Percentiles rank a stretch among this genome's conserved stretches.
phyloP scores from a whole-genome alignment of 1,284 basidiomycete species.

The Ustilago loliicola region DNA sequence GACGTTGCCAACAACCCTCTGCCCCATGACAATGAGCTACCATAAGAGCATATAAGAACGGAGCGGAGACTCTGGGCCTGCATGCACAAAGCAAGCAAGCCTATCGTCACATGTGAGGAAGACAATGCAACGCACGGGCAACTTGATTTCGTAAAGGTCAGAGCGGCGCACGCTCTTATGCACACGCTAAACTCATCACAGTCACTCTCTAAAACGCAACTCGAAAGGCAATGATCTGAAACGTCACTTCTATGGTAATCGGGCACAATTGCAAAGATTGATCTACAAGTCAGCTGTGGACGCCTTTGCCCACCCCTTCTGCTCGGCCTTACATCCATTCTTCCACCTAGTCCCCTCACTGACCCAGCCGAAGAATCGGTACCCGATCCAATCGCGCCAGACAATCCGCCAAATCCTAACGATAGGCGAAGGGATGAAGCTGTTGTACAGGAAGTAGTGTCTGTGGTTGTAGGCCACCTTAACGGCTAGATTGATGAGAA shows the following conservation, averaged over 20 bases:
- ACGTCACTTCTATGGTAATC: background rate
- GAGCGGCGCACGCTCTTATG: too few species aligned
- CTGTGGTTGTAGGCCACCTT: slow-evolving; percentile 54
- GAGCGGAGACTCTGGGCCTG: too few species aligned
- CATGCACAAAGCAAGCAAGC: too few species aligned
- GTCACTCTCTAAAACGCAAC: background rate
- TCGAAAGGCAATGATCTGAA: background rate
- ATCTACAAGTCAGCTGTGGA: background rate
- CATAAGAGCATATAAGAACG: too few species aligned
- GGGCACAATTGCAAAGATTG: background rate
- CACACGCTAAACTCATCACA: background rate
- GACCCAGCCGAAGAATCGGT: slow-evolving; percentile 52
- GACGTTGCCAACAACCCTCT: too few species aligned
- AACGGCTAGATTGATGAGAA: slow-evolving; percentile 73
- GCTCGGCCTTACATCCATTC: slow-evolving; percentile 28
- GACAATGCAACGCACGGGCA: too few species aligned
- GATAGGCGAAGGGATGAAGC: slow-evolving; percentile 49
- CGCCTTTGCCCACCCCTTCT: slow-evolving; percentile 21
- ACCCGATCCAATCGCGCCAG: slow-evolving; percentile 55
- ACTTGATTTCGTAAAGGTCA: too few species aligned
- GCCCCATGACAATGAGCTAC: too few species aligned
- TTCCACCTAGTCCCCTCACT: slow-evolving; percentile 40
- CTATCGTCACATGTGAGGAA: too few species aligned
- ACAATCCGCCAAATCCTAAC: slow-evolving; percentile 52
- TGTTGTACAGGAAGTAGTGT: slow-evolving; percentile 49